Evolutionary conservation across 441 rosid genomes (phyloP), one percentile per base, ranked within the genome.

Genomic region (Jatropha podagrica): DNA sequence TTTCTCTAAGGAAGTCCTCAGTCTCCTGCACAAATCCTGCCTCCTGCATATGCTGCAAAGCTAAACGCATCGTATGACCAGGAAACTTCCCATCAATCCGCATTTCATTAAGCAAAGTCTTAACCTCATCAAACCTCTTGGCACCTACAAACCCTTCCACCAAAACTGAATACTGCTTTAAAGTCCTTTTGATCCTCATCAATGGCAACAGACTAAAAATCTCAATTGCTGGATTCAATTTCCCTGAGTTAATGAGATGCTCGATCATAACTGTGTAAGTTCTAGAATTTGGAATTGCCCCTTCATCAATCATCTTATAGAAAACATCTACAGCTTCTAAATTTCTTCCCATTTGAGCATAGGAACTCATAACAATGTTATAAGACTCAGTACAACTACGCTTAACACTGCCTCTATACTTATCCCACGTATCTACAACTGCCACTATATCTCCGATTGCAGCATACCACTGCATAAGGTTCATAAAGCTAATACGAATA

Each of bases 231-330:
- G 88, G 69, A 83, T 90, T 93, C 83, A 92, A 78, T 75, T 83
- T 85, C 72, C 89, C 88, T 1, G 79, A 73, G 62, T 23, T 74
- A 75, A 91, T 71, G 69, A 95, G 88, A 82, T 95, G 97, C 84
- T 92, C 90, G 60, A 92, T 86, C 82, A 95, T 84, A 76, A 89
- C 88, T 0, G 94, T 92, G 41, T 86, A 95, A 32, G 95, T 95
- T 77, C 99, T 89, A 7, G 94, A 88, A 84, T 95, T 92, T 0
- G 98, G 98, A 73, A 88, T 81, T 4, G 82, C 90, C 78, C 98
- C 99, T 79, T 90, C 85, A 77, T 82, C 81, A 23, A 91, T 85
- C 90, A 95, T 78, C 74, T 65, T 46, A 69, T 78, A 79, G 65
- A 95, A 92, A 20, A 82, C 74, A 32, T 78, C 73, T 56, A 91